Evolutionary conservation across 805 yeast species (phyloP).

Genomic region (Myxozyma sirexii): DNA sequence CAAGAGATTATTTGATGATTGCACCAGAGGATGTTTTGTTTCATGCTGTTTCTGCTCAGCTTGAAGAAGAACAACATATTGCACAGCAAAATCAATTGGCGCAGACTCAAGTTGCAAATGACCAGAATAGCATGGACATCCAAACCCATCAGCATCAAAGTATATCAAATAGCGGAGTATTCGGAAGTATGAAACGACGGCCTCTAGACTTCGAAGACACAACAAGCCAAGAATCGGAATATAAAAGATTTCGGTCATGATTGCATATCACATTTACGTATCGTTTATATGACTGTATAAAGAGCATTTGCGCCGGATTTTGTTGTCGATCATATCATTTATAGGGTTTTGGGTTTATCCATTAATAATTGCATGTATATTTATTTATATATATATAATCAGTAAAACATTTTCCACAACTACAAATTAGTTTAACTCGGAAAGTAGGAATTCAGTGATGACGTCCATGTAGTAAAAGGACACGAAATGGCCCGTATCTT

Average conservation of each 20-base stretch:
- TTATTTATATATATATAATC: neutral
- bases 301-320: conserved; percentile 3
- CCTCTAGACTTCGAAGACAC: conserved; percentile 1
- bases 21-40: conserved; percentile 31
- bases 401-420: neutral
- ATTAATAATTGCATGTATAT: neutral
- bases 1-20: conserved; percentile 24
- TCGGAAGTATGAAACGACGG: conserved; percentile 6
- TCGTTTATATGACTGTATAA: neutral
- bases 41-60: conserved; percentile 31
- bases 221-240: neutral
- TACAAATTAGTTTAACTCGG: conserved; percentile 14
- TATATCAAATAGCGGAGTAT: neutral
- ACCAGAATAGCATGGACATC: neutral
- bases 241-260: conserved; percentile 6
- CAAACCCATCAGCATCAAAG: conserved; percentile 5
- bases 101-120: neutral
- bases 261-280: neutral
- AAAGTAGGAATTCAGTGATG: conserved; percentile 37
- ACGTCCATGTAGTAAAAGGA: conserved; percentile 40
- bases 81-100: conserved; percentile 5
- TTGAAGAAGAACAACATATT: conserved; percentile 28
- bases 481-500: conserved; percentile 41
- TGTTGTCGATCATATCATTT: neutral
- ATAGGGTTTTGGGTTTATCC: neutral